A percentile compares a stretch with the other conserved stretches of the same genome.
Evolutionary conservation across 495 filamentous ascomycete species (phyloP).

Genomic region (Penicillium odoratum): DNA sequence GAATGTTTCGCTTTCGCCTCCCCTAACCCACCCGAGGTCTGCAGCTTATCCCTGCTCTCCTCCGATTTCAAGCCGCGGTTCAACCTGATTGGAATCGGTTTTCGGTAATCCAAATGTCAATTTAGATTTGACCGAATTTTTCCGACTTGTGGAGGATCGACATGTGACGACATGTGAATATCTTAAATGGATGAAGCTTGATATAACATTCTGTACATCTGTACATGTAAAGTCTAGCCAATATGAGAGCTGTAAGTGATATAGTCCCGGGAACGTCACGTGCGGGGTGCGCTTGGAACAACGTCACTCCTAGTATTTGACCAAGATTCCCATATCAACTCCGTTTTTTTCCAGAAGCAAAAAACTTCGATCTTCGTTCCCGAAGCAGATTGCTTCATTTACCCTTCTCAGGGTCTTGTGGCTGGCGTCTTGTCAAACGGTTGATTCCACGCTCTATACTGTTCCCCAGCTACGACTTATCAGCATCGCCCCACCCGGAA

Average conservation of each 20-base stretch:
- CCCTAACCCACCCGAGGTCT: conserved; percentile 23
- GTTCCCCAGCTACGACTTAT: no score
- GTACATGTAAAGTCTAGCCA: no score
- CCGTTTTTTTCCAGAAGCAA: no score
- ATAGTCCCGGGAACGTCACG: no score
- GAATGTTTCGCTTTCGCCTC: not conserved
- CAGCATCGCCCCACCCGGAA: no score
- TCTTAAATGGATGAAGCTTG: no score
- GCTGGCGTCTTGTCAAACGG: not conserved
- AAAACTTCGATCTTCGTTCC: not conserved
- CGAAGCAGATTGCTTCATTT: not conserved
- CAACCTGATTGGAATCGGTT: conserved; percentile 1
- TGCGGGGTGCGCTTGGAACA: no score
- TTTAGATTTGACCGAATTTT: conserved; percentile 9
- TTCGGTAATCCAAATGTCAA: not conserved
- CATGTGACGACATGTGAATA: conserved; percentile 10
- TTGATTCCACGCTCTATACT: no score
- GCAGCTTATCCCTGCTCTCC: conserved; percentile 6
- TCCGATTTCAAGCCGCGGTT: conserved; percentile 20
- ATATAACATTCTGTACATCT: no score
- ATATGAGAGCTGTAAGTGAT: no score
- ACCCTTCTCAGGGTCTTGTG: not conserved
- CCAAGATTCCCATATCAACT: no score
- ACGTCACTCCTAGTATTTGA: no score
- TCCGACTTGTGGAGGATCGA: conserved; percentile 10